Evolutionary conservation across 192 early-diverging fungal genomes (phyloP).

Genomic region (Backusella mclennaniae): DNA sequence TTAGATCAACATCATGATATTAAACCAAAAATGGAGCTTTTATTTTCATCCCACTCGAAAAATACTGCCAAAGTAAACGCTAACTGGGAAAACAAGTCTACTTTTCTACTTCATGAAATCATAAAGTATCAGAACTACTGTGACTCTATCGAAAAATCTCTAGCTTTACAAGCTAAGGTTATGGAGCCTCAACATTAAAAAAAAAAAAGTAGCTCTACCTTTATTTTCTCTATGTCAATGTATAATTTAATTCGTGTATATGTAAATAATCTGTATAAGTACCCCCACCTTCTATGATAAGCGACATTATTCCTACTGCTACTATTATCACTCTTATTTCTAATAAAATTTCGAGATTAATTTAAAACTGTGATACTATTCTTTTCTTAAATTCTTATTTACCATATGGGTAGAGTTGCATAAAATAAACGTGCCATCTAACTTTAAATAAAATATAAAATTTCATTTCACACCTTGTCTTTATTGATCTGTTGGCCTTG

Average conservation of each 20-base stretch:
- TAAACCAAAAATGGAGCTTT: conserved; percentile 38
- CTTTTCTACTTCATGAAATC: conserved; percentile 77
- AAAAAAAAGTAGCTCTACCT: not conserved
- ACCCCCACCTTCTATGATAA: not conserved
- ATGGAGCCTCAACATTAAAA: not conserved
- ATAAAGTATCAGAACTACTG: conserved; percentile 85
- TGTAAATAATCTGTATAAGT: not conserved
- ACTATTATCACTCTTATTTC: not conserved
- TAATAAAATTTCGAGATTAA: not conserved
- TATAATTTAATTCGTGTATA: not conserved
- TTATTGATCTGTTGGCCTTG: too few relatives aligned
- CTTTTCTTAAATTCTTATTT: too few relatives aligned
- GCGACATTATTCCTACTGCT: not conserved
- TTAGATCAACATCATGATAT: conserved; percentile 66
- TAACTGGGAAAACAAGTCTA: conserved; percentile 80
- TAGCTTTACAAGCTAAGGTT: conserved; percentile 16
- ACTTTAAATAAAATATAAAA: too few relatives aligned
- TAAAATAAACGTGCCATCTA: too few relatives aligned
- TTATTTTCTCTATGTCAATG: not conserved
- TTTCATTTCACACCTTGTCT: too few relatives aligned
- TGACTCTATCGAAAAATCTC: conserved; percentile 63
- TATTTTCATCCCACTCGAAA: conserved; percentile 13
- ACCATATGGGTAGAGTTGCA: too few relatives aligned
- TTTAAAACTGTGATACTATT: too few relatives aligned
- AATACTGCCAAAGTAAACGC: conserved; percentile 51